phyloP scores from a whole-genome alignment of 768 basidiomycete species.

The Mycena kentingensis region DNA sequence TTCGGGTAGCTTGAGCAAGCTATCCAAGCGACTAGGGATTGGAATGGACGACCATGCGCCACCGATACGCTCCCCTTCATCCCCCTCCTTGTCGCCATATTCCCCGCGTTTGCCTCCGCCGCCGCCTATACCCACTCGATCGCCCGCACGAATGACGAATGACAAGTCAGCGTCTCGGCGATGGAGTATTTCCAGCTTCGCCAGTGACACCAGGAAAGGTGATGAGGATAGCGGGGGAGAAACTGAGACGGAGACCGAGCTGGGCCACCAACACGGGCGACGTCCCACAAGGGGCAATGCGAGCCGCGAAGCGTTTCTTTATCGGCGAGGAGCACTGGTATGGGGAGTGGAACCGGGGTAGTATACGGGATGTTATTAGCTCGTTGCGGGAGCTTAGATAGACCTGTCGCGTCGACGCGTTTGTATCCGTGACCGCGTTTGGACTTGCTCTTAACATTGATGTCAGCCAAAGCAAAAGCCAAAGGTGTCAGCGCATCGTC shows the following conservation, averaged over 20 bases:
- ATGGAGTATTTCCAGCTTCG: slow-evolving; percentile 2
- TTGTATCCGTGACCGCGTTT: not conserved
- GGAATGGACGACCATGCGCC: not conserved
- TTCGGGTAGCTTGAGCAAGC: not conserved
- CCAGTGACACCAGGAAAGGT: not conserved
- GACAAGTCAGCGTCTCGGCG: not conserved
- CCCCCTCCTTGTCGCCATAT: not conserved
- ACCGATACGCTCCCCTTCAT: not conserved
- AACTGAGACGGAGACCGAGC: not conserved
- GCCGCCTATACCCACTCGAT: not conserved
- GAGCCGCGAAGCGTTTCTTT: no score
- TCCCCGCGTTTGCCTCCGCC: not conserved
- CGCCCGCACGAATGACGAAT: not conserved
- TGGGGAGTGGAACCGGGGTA: not conserved
- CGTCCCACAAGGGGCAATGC: no score
- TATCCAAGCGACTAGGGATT: not conserved
- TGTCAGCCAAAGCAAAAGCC: slow-evolving; percentile 60
- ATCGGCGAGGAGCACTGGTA: not conserved
- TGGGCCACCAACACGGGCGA: no score
- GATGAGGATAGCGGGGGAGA: not conserved
- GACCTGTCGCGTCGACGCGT: slow-evolving; percentile 11
- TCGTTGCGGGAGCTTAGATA: not conserved
- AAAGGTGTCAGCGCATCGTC: slow-evolving; percentile 73
- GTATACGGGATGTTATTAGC: not conserved
- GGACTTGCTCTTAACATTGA: slow-evolving; percentile 42